Evolutionary conservation across 192 early-diverging fungal genomes (phyloP), one percentile per base, ranked within the genome.

Genomic region (Coemansia nantahalensis): DNA sequence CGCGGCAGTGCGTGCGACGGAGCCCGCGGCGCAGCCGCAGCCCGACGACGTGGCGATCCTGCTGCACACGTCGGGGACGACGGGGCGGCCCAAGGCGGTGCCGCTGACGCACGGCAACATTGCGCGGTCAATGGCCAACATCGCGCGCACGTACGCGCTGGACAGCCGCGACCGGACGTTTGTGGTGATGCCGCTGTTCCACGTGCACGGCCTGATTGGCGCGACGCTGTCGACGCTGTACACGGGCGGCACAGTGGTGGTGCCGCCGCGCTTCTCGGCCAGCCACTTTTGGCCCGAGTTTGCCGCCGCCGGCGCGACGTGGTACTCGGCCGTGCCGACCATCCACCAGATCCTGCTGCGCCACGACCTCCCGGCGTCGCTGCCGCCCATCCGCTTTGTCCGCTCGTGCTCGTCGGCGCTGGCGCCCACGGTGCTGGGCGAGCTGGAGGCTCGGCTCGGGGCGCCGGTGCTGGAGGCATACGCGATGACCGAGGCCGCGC

Each of bases 401-500:
- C 83, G 89, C 46, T 89, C 85, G 24, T 93, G 89, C 59, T 87
- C 85, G 11, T 82, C 90, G 2, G 82, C 83, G 24, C 70, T 88
- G 48, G 86, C 89, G 11, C 90, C 90, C 18, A 59, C 78, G 0
- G 83, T 83, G 15, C 65, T 91, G 19, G 60, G 79, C 32, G 75
- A 82, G 16, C 65, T 93, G 5, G 89, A 93, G 68, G 34, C 67
- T 31, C 56, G 53, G 18, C 83, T 86, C 45, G 56, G 79, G 10
- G 88, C 84, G 1, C 89, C 88, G 13, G 86, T 93, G 4, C 62
- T 93, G 32, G 88, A 89, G 64, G 89, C 89, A 0, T 90, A 91
- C 52, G 87, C 90, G 17, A 90, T 92, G 88, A 89, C 88, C 5
- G 91, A 93, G 74, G 88, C 89, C n/a, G 62, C 88, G 13, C 91